Evolutionary conservation across 345 rosid genomes (phyloP).

Genomic region (Populus ilicifolia): DNA sequence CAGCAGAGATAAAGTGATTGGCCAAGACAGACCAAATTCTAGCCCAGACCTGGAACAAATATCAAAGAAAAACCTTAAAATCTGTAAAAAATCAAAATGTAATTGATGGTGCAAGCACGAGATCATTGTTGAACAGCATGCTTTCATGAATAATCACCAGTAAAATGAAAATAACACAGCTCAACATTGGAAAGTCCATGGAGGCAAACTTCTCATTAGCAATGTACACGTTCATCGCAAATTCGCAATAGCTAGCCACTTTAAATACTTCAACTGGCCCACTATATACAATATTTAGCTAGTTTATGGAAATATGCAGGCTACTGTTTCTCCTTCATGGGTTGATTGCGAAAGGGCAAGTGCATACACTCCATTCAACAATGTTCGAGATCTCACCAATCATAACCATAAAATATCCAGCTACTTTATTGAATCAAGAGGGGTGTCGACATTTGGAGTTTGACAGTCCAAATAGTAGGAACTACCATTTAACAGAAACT

Average conservation of each 20-base stretch:
- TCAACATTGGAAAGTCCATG: background rate
- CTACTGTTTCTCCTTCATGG: background rate
- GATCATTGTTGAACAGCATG: background rate
- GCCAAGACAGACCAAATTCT: slow-evolving; percentile 89
- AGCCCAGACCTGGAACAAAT: slow-evolving; percentile 71
- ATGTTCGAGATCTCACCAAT: too few relatives aligned
- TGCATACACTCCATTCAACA: too few relatives aligned
- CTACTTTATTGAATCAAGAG: background rate
- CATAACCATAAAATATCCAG: background rate
- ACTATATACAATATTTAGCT: too few relatives aligned
- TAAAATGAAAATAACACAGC: background rate
- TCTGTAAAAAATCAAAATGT: background rate
- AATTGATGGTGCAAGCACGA: background rate
- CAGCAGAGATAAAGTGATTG: slow-evolving; percentile 88
- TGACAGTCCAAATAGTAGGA: background rate
- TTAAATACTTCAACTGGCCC: too few relatives aligned
- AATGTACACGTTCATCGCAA: background rate
- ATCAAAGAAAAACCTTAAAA: background rate
- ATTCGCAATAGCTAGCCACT: background rate
- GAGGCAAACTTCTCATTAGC: background rate
- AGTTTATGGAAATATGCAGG: background rate
- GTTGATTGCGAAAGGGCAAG: background rate
- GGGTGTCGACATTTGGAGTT: background rate
- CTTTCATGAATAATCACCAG: background rate
- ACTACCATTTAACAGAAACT: background rate